phyloP scores from a whole-genome alignment of 2,329 filamentous ascomycete species.

The Acrodontium crateriforme region DNA sequence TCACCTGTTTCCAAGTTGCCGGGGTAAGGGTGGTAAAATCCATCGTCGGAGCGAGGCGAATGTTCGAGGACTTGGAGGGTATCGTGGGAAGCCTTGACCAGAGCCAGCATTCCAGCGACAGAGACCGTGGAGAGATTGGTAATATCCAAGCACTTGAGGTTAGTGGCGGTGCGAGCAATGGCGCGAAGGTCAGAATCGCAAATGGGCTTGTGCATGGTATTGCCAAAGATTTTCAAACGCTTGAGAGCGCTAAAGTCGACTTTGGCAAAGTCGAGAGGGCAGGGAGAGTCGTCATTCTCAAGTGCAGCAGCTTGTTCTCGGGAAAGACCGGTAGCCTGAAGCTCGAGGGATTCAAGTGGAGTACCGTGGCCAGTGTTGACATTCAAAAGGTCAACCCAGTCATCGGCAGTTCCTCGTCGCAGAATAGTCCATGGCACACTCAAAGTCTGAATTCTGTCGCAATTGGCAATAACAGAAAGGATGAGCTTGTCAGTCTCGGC shows the following conservation, averaged over 20 bases:
- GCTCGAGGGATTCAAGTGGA: conserved; percentile 37
- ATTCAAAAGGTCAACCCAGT: conserved; percentile 36
- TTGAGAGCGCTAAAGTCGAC: conserved; percentile 37
- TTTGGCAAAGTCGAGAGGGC: conserved; percentile 28
- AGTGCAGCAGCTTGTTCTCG: conserved; percentile 29
- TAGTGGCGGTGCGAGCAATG: conserved; percentile 38
- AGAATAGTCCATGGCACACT: conserved; percentile 41
- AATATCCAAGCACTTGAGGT: conserved; percentile 39
- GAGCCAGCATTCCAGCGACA: conserved; percentile 38
- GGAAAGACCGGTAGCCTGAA: conserved; percentile 37
- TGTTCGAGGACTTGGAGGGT: conserved; percentile 39
- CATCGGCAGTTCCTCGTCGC: conserved; percentile 32
- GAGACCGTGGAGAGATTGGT: conserved; percentile 40
- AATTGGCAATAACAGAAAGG: conserved; percentile 34
- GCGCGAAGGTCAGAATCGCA: conserved; percentile 35
- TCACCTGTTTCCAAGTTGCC: conserved; percentile 29
- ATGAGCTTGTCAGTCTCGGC: conserved; percentile 37
- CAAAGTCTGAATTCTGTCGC: conserved; percentile 32
- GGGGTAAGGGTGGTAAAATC: conserved; percentile 38
- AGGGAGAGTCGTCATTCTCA: conserved; percentile 23
- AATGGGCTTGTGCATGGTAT: conserved; percentile 39
- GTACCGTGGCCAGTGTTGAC: conserved; percentile 24
- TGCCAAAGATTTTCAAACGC: conserved; percentile 41
- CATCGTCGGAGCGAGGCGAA: conserved; percentile 38
- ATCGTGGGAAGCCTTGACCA: conserved; percentile 35